A percentile compares a stretch with the other conserved stretches of the same genome.
phyloP scores from a whole-genome alignment of 805 yeast genomes.

The Schizosaccharomyces lindneri region DNA sequence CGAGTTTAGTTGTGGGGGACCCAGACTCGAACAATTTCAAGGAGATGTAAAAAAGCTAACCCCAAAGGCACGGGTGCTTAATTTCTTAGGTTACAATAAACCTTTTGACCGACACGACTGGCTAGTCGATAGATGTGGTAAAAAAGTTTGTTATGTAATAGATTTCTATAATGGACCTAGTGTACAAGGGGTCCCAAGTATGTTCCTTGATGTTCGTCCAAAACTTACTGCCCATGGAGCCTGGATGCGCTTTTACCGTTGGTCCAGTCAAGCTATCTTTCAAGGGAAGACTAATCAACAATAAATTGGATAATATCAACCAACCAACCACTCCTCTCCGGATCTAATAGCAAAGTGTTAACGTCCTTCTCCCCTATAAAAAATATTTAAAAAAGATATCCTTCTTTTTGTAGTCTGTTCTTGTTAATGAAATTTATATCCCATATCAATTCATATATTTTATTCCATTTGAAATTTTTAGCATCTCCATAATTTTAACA shows the following conservation, averaged over 20 bases:
- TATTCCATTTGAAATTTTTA: no score
- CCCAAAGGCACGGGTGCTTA: conserved; percentile 59
- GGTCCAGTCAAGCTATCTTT: not conserved
- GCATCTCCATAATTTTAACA: no score
- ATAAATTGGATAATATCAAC: not conserved
- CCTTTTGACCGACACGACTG: conserved; percentile 97
- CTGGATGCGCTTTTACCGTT: conserved; percentile 23
- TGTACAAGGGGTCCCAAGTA: conserved; percentile 27
- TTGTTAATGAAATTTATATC: no score
- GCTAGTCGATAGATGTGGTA: conserved; percentile 69
- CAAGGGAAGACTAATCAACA: not conserved
- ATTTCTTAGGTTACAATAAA: conserved; percentile 34
- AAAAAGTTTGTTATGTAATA: conserved; percentile 63
- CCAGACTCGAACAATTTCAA: conserved; percentile 59
- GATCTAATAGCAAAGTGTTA: not conserved
- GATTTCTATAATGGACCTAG: conserved; percentile 52
- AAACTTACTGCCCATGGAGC: conserved; percentile 62
- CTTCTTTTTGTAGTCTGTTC: no score
- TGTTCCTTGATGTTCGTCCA: conserved; percentile 77
- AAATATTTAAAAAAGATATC: no score
- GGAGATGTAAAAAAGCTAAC: conserved; percentile 72
- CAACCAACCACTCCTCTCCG: not conserved
- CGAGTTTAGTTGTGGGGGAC: conserved; percentile 41
- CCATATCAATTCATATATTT: no score
- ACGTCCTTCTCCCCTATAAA: no score